Conservation (phyloP, 2,329 filamentous ascomycete genomes). For the Capronia coronata region DNA sequence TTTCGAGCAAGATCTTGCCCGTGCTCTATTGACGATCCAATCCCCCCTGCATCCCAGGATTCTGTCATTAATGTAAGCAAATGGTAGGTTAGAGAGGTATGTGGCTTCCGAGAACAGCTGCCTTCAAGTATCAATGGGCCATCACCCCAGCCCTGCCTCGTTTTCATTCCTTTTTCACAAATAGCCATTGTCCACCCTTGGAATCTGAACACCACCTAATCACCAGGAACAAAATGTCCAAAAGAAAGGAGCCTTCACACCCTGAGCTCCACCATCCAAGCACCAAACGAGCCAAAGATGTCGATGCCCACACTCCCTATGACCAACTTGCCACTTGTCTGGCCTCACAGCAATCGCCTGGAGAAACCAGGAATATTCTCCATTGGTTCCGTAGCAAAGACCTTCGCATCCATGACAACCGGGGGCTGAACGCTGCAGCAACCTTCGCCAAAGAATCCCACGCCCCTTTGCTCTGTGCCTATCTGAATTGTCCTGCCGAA, state of each 20-base stretch:
- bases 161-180: background rate
- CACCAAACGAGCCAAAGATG: conserved; percentile 46
- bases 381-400: conserved; percentile 51
- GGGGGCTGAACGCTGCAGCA: conserved; percentile 42
- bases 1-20: too few species aligned
- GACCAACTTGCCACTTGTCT: conserved; percentile 38
- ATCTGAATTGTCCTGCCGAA: conserved; percentile 44
- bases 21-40: too few species aligned
- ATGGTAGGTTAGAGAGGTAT: too few species aligned
- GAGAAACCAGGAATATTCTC: conserved; percentile 38
- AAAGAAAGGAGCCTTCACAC: conserved; percentile 28
- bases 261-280: conserved; percentile 39
- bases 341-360: conserved; percentile 35
- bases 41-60: too few species aligned
- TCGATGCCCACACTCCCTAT: conserved; percentile 43
- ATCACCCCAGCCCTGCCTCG: too few species aligned
- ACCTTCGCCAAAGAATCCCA: conserved; percentile 41
- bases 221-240: conserved; percentile 26
- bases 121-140: too few species aligned
- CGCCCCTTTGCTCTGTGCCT: conserved; percentile 41
- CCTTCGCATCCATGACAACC: conserved; percentile 46
- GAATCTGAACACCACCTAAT: background rate
- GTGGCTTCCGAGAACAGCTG: too few species aligned
- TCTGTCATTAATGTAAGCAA: too few species aligned
- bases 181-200: background rate